Base-by-base conservation (phyloP, 495 filamentous ascomycete genomes). In the Aspergillus ellipticus region DNA sequence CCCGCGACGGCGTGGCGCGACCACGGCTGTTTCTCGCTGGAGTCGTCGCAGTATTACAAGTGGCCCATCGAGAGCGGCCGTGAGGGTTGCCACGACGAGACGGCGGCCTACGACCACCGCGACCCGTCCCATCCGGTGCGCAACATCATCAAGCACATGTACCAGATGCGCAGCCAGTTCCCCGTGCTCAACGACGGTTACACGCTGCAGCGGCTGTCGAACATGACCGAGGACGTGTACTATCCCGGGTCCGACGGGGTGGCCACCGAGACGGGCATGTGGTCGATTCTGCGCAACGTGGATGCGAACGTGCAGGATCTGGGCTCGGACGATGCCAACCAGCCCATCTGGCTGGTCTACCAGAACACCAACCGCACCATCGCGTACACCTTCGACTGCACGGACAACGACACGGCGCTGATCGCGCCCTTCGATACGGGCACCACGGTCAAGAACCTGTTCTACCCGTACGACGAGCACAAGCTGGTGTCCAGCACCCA, bases 81-180 rank as follows among this genome's bases (percentile, higher is more conserved):
- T 0, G n/a, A 73, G 19, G 86, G 84, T 4, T 89, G 86, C 60
- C 33, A 84, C 6, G 86, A 89, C 57, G 69, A 77, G 7, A 53
- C 61, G 2, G 78, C 81, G 35, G 80, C 76, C 26, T 80, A 81
- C 39, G 86, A 89, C 60, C 86, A 89, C 62, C 79, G 86, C n/a
- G 83, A 89, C 64, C 84, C 86, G 0, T 77, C 85, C 4, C 82
- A 86, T 53, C 83, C 82, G 0, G 61, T 89, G 20, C 76, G 85
- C 48, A 87, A 85, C 59, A 81, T 86, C 53, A 72, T 88, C 63
- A 86, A 85, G 66, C 71, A 78, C 53, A 86, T 87, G 78, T 88
- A 82, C 54, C 72, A 82, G 49, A 70, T 89, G 64, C 81, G 86
- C 41, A 64, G 80, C 8, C 63, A 76, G 8, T 83, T 74, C 49